Conservation (phyloP, 208 protist genomes). For the Acanthamoeba lenticulata region DNA sequence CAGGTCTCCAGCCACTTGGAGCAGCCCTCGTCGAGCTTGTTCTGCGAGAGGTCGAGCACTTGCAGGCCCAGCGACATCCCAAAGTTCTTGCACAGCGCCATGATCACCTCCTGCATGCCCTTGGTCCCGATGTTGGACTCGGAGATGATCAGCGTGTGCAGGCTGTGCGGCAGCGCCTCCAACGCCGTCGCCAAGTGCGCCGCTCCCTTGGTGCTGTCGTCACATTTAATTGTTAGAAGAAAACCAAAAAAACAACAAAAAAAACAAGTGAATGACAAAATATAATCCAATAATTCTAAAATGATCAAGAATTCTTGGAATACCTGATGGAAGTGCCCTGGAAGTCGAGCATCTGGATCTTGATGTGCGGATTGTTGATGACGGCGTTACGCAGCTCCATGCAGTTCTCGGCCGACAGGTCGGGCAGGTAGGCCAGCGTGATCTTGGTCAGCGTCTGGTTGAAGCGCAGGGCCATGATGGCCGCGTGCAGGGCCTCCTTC, state of each 20-base stretch:
- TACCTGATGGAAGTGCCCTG: constrained; percentile 12
- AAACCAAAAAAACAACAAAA: not conserved
- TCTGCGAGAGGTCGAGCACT: constrained; percentile 3
- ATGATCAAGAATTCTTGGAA: not conserved
- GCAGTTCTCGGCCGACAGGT: not conserved
- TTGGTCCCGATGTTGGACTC: not conserved
- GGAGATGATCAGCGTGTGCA: constrained; percentile 17
- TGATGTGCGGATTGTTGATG: not conserved
- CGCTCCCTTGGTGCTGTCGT: not conserved
- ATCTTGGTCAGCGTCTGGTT: constrained; percentile 5
- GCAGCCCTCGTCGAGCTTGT: not conserved
- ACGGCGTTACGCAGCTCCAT: constrained; percentile 3
- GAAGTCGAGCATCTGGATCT: constrained; percentile 19
- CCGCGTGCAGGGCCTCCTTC: not conserved
- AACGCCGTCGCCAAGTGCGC: not conserved
- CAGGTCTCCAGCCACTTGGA: constrained; percentile 20
- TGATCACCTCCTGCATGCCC: not conserved
- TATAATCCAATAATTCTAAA: not conserved
- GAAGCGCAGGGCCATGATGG: not conserved
- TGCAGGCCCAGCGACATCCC: constrained; percentile 21
- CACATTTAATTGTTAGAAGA: too few species aligned
- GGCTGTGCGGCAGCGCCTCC: not conserved
- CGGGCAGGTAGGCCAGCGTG: not conserved
- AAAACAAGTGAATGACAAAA: not conserved
- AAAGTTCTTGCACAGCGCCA: not conserved